Percentiles rank a stretch among this genome's conserved stretches.
These are phyloP conservation scores for Cytospora schulzeri DNA, from an alignment of 2,329 filamentous ascomycete species.

Conservation along the genomic window DNA sequence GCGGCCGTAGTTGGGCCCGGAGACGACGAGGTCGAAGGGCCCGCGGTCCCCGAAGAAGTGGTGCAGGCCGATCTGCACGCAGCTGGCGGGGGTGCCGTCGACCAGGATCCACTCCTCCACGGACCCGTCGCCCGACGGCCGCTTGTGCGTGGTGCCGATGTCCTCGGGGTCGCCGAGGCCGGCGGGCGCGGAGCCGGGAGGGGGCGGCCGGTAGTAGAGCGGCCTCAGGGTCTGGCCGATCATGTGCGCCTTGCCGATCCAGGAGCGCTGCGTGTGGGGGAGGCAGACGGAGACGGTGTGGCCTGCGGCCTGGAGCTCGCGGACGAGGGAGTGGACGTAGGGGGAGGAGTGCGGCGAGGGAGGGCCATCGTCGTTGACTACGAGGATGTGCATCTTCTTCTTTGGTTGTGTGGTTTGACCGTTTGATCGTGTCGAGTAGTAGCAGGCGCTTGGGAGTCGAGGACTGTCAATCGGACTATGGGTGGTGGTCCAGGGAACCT, in stretches of 20 bases:
- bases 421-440: background rate
- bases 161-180: conserved; percentile 56
- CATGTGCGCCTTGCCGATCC: conserved; percentile 98
- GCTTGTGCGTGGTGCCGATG: conserved; percentile 66
- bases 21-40: conserved; percentile 75
- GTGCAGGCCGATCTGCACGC: conserved; percentile 79
- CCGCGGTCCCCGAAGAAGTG: conserved; percentile 76
- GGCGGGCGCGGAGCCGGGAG: conserved; percentile 39
- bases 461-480: background rate
- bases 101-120: conserved; percentile 81
- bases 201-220: conserved; percentile 72
- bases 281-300: conserved; percentile 91
- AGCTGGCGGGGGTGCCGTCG: conserved; percentile 79
- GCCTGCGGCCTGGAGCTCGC: conserved; percentile 70
- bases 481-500: background rate
- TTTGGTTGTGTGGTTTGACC: too few species aligned
- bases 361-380: conserved; percentile 81
- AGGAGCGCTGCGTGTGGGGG: conserved; percentile 88
- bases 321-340: conserved; percentile 75
- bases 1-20: conserved; percentile 80
- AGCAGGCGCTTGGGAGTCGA: background rate
- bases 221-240: conserved; percentile 87
- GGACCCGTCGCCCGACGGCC: conserved; percentile 52
- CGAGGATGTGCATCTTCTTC: conserved; percentile 61
- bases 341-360: conserved; percentile 77